phyloP scores from a whole-genome alignment of 495 filamentous ascomycete species.

The Aspergillus wentii region DNA sequence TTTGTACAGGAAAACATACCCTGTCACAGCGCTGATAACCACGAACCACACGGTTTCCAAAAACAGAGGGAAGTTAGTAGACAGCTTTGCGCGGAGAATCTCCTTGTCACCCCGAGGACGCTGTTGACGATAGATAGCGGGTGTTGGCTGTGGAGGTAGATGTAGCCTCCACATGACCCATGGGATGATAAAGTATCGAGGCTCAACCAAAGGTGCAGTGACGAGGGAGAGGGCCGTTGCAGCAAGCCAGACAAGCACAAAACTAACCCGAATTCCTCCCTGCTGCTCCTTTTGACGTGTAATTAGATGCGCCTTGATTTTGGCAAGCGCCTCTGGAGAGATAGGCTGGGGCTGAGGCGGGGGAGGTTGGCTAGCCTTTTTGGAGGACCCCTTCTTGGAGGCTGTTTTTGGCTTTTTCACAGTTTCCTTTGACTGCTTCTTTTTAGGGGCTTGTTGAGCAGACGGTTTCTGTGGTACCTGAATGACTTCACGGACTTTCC shows the following conservation, averaged over 20 bases:
- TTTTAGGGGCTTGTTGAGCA: constrained; percentile 4
- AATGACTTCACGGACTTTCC: constrained; percentile 19
- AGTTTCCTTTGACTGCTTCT: constrained; percentile 18
- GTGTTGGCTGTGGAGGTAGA: constrained; percentile 48
- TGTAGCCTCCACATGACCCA: constrained; percentile 93
- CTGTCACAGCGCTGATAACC: constrained; percentile 64
- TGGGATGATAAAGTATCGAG: constrained; percentile 88
- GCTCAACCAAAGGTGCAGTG: constrained; percentile 89
- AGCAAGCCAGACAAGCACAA: constrained; percentile 63
- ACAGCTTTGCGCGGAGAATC: constrained; percentile 21
- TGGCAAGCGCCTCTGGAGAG: constrained; percentile 26
- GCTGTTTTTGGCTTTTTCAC: constrained; percentile 19
- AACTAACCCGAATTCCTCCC: constrained; percentile 40
- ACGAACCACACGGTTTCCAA: constrained; percentile 79
- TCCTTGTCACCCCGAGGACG: constrained; percentile 18
- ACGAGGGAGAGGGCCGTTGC: constrained; percentile 72
- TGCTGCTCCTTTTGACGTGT: constrained; percentile 29
- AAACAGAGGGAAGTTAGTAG: constrained; percentile 42
- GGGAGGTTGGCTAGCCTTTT: constrained; percentile 15
- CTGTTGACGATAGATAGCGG: constrained; percentile 20
- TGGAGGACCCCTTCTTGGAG: constrained; percentile 19
- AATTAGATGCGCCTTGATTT: constrained; percentile 27
- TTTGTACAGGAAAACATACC: constrained; percentile 74
- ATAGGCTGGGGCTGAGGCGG: constrained; percentile 16
- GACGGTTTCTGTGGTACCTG: constrained; percentile 14